Base-by-base conservation (phyloP, 148 eudicot genomes). In the Vaccinium corymbosum region DNA sequence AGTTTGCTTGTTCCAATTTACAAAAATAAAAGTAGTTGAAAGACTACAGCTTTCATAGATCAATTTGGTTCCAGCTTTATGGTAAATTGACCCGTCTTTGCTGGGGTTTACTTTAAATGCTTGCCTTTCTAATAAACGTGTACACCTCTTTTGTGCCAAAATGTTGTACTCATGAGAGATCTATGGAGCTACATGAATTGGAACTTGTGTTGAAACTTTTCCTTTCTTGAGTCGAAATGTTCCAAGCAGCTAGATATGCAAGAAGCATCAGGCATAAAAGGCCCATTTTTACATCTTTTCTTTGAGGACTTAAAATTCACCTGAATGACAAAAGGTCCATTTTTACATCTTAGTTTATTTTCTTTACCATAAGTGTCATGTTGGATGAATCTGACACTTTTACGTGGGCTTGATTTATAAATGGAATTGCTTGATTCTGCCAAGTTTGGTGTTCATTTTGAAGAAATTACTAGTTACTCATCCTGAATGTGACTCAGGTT, bases 401-500 rank as follows among this genome's bases (percentile, higher is more conserved):
- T 68, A 38, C 66, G 62, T 70, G 49, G 42, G n/a, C 14, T 51
- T 17, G 1, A 17, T 13, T 27, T 15, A 48, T 22, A 64, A 11
- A 42, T 48, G 49, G 27, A 25, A 68, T 49, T 70, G 52, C 17
- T 70, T 4, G 50, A 42, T 81, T 2, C 42, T 50, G 29, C 29
- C 15, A 74, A 27, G 27, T 27, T 27, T 27, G 27, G 27, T 27
- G 27, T 27, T 27, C 27, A 27, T 27, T 27, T 27, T 27, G 27
- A 27, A 27, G 27, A 27, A 27, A 27, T 27, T 27, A 27, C 27
- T 27, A 27, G 46, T 84, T 71, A 64, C 77, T 80, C 53, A 66
- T 81, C 22, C 10, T 11, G 32, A 68, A 9, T 84, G 72, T 57
- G 84, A 49, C 86, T 19, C 88, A 94, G 98, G 90, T 95, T 84